phyloP scores from a whole-genome alignment of 2,329 filamentous ascomycete genomes.

The Hawksworthiomyces lignivorus region DNA sequence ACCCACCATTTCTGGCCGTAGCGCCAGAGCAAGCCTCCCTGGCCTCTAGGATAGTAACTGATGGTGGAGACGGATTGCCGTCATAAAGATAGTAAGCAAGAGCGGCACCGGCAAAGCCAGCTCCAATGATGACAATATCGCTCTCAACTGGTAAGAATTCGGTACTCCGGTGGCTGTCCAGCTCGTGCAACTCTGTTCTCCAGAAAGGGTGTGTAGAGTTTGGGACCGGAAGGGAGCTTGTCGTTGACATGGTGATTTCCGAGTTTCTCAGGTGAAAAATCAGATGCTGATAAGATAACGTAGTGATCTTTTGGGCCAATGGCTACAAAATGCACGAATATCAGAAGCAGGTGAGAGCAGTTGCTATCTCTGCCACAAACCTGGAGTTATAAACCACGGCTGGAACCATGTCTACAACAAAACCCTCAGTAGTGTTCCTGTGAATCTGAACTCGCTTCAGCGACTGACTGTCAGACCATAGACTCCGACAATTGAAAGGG shows the following conservation, averaged over 20 bases:
- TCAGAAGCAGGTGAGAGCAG: too few relatives aligned
- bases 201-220: conserved; percentile 27
- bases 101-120: conserved; percentile 35
- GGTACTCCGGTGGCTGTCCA: conserved; percentile 30
- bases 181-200: conserved; percentile 27
- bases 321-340: too few relatives aligned
- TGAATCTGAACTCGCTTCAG: too few relatives aligned
- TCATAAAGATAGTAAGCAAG: conserved; percentile 30
- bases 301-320: too few relatives aligned
- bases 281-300: too few relatives aligned
- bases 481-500: too few relatives aligned
- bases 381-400: too few relatives aligned
- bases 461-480: too few relatives aligned
- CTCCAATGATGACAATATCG: conserved; percentile 39
- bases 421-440: too few relatives aligned
- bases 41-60: conserved; percentile 23
- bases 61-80: conserved; percentile 4
- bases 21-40: conserved; percentile 25
- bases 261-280: too few relatives aligned
- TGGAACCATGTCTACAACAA: too few relatives aligned
- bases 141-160: conserved; percentile 26
- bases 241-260: not conserved
- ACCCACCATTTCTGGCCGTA: conserved; percentile 25
- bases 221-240: conserved; percentile 4
- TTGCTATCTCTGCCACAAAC: too few relatives aligned